Evolutionary conservation across 371 early-diverging fungal species (phyloP).

Genomic region (Mortierella sp.): DNA sequence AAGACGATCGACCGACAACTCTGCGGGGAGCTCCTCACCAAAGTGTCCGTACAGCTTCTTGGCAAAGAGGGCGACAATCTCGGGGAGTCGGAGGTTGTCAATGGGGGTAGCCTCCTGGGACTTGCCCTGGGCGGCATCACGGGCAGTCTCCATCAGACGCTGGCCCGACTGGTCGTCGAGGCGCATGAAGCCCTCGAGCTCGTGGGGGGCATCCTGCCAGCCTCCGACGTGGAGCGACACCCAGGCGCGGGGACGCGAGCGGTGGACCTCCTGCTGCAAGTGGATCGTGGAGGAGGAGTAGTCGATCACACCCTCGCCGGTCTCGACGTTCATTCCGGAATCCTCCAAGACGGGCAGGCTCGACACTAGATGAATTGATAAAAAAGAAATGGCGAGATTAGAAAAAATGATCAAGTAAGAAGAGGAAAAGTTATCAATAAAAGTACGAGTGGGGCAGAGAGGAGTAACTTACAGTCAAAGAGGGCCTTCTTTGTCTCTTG

Average conservation of each 20-base stretch:
- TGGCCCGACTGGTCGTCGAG: conserved; percentile 51
- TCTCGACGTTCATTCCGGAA: conserved; percentile 26
- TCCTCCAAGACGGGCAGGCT: conserved; percentile 25
- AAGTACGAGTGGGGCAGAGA: neutral
- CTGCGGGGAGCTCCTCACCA: conserved; percentile 45
- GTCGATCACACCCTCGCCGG: conserved; percentile 35
- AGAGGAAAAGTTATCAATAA: neutral
- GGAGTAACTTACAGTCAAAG: conserved; percentile 31
- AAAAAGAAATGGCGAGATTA: neutral
- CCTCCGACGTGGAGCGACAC: conserved; percentile 52
- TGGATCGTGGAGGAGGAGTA: conserved; percentile 27
- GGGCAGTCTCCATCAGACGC: conserved; percentile 48
- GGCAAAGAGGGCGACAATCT: conserved; percentile 49
- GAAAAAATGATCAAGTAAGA: neutral
- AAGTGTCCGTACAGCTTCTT: conserved; percentile 50
- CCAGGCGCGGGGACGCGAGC: conserved; percentile 49
- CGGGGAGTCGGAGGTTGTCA: conserved; percentile 43
- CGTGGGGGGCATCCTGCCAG: conserved; percentile 47
- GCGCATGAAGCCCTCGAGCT: conserved; percentile 43
- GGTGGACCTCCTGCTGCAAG: conserved; percentile 15
- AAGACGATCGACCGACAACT: conserved; percentile 33
- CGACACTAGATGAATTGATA: conserved; percentile 7
- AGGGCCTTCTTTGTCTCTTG: conserved; percentile 25
- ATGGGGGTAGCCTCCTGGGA: conserved; percentile 35
- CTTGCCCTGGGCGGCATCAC: conserved; percentile 33